A percentile compares a stretch with the other conserved stretches of the same genome.
phyloP scores from a whole-genome alignment of 495 filamentous ascomycete genomes.

The Penicillium fimorum region DNA sequence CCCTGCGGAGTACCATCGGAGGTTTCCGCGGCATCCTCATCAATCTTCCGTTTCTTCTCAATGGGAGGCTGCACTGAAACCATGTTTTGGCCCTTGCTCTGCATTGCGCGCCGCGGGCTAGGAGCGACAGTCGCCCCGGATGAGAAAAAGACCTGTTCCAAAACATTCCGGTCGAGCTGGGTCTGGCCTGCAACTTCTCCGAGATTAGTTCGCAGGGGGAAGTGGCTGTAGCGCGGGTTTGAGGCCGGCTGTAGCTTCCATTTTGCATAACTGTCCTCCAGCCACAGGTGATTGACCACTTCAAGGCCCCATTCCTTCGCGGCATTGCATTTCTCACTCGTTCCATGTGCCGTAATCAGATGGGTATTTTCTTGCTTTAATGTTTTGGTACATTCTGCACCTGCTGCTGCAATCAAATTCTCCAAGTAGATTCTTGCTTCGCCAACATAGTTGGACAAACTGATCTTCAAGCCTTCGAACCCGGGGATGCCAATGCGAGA shows the following conservation, averaged over 20 bases:
- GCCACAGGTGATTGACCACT: conserved; percentile 92
- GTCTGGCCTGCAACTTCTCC: conserved; percentile 92
- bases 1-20: conserved; percentile 31
- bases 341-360: conserved; percentile 82
- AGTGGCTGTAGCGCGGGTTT: conserved; percentile 71
- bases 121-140: conserved; percentile 28
- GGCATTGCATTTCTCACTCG: conserved; percentile 87
- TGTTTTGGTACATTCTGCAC: conserved; percentile 85
- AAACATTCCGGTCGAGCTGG: conserved; percentile 54
- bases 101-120: conserved; percentile 32
- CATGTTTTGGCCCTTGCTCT: conserved; percentile 38
- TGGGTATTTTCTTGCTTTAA: conserved; percentile 94
- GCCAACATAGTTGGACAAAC: conserved; percentile 92
- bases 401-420: conserved; percentile 78
- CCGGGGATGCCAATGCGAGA: conserved; percentile 72
- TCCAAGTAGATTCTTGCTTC: conserved; percentile 93
- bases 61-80: conserved; percentile 23
- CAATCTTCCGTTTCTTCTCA: conserved; percentile 19
- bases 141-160: conserved; percentile 57
- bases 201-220: conserved; percentile 84
- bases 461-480: conserved; percentile 73
- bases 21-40: conserved; percentile 17
- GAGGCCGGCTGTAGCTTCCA: conserved; percentile 69
- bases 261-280: conserved; percentile 94
- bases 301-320: conserved; percentile 89